Base-by-base conservation (phyloP, 2,329 filamentous ascomycete species). In the Didymella arachidicola region DNA sequence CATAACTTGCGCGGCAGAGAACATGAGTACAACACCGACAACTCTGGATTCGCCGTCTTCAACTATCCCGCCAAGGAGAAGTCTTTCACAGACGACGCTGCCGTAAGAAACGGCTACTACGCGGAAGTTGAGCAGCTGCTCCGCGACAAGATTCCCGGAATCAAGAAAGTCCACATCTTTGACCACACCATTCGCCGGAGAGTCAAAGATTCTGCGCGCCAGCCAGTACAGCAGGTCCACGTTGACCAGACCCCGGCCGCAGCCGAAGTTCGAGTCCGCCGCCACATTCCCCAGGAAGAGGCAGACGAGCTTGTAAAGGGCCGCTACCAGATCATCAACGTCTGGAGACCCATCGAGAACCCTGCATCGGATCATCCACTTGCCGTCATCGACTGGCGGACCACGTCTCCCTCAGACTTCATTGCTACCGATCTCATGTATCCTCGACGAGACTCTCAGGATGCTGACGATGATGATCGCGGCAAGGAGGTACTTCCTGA, bases 201-300 rank as follows among this genome's bases (percentile, higher is more conserved):
- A 19, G 74, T 79, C 1, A 82, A 84, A n/a, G 73, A 78, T 1
- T 79, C 86, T 0, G 81, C 86, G 0, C 82, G 89, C 6, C 84
- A 86, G 62, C 89, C 89, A 0, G 88, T 91, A 0, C 86, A 89
- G 72, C 84, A 86, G 64, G 87, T 91, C 0, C 89, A 91, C 61
- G 87, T 91, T 14, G 89, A 92, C 69, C 89, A 91, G 76, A 90
- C 89, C 0, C 84, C 87, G 0, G 75, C 69, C 0, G 88, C 89
- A 0, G 87, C 87, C 0, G 85, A 82, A 59, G 81, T 76, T 1
- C 83, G 89, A 12, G 87, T 90, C 14, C 80, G 85, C 1, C 80
- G 87, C 1, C 89, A 91, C 65, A 63, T 89, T 0, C 79, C 83
- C 0, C 75, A 72, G 2, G 80, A 80, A 1, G 86, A 88, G 65